A percentile compares a stretch with the other conserved stretches of the same genome.
Evolutionary conservation across 2,329 filamentous ascomycete species (phyloP).

Genomic region (Phyllosticta citriasiana): DNA sequence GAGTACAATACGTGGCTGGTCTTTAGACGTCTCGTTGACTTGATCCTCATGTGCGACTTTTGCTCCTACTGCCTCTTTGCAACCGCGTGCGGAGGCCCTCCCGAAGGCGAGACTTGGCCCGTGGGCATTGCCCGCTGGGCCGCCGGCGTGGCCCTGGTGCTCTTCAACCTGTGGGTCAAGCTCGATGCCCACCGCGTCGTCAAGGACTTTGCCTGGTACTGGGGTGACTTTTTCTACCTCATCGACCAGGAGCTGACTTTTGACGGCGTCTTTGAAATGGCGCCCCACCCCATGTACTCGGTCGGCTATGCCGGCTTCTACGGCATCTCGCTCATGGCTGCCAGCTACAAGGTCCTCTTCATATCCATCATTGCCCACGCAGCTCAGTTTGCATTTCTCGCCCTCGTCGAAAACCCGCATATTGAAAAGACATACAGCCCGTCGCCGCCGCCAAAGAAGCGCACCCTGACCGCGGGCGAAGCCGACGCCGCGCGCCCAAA

Average conservation of each 20-base stretch:
- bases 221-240: slow-evolving; percentile 98
- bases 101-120: slow-evolving; percentile 57
- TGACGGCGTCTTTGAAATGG: slow-evolving; percentile 98
- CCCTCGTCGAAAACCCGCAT: slow-evolving; percentile 88
- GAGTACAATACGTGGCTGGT: slow-evolving; percentile 99
- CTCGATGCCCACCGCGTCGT: slow-evolving; percentile 94
- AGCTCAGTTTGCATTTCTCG: slow-evolving; percentile 87
- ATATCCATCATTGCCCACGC: slow-evolving; percentile 93
- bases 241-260: slow-evolving; percentile 97
- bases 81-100: slow-evolving; percentile 70
- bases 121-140: slow-evolving; percentile 69
- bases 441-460: slow-evolving; percentile 60
- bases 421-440: slow-evolving; percentile 98
- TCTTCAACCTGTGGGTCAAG: slow-evolving; percentile 98
- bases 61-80: slow-evolving; percentile 94
- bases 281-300: slow-evolving; percentile 97
- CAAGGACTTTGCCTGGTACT: slow-evolving; percentile 99
- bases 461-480: slow-evolving; percentile 13
- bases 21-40: slow-evolving; percentile 87
- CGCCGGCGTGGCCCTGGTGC: slow-evolving; percentile 65
- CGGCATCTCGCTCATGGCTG: slow-evolving; percentile 94
- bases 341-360: slow-evolving; percentile 93
- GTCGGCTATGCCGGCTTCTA: slow-evolving; percentile 98
- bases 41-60: slow-evolving; percentile 99
- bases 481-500: slow-evolving; percentile 9